Conservation (phyloP, 345 rosid genomes). For the Arabidopsis arenosa region DNA sequence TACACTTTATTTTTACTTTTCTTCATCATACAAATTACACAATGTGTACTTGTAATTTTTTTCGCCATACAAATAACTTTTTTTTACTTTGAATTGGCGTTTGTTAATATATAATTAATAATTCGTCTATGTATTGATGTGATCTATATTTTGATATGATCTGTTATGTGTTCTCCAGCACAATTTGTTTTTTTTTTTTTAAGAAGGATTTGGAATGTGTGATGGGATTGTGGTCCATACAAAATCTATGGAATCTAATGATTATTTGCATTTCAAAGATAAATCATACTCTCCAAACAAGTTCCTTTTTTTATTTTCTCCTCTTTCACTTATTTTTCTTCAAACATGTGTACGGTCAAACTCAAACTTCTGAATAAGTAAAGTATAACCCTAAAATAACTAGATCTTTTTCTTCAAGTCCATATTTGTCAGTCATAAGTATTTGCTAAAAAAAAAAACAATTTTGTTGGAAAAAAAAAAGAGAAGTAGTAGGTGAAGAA, state of each 20-base stretch:
- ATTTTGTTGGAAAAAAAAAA: not conserved
- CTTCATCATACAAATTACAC: not conserved
- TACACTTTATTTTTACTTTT: conserved; percentile 9
- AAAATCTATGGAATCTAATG: conserved; percentile 21
- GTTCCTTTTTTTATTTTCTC: not conserved
- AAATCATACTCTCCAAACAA: not conserved
- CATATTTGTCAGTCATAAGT: not conserved
- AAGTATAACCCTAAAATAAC: conserved; percentile 2
- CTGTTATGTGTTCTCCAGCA: conserved; percentile 2
- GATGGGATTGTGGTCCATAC: conserved; percentile 23
- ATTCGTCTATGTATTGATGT: not conserved
- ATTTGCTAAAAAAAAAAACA: no score
- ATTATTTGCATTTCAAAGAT: conserved; percentile 6
- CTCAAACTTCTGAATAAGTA: not conserved
- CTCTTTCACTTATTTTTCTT: not conserved
- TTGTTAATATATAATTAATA: not conserved
- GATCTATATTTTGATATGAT: not conserved
- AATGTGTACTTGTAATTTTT: not conserved
- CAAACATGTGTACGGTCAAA: not conserved
- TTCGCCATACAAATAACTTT: no score
- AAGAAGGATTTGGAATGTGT: not conserved
- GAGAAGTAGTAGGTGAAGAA: not conserved
- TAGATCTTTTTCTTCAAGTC: not conserved
- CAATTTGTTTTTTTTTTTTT: no score
- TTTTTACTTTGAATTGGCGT: not conserved